A percentile compares a stretch with the other conserved stretches of the same genome.
Conservation (phyloP, 371 early-diverging fungal species). For the Mucor piriformis region DNA sequence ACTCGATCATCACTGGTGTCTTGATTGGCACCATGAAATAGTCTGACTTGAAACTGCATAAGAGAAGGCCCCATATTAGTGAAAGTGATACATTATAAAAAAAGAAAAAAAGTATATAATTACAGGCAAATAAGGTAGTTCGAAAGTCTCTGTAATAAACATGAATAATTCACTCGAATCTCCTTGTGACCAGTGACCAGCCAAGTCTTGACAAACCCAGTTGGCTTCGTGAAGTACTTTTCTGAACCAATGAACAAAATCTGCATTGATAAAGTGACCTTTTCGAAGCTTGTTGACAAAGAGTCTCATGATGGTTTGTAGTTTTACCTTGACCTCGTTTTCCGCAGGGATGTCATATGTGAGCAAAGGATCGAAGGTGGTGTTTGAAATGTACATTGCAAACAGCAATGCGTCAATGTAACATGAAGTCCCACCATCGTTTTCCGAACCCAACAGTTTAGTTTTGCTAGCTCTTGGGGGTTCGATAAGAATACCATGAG, state of each 20-base stretch:
- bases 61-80: no score
- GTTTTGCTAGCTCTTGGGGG: slow-evolving; percentile 1
- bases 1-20: slow-evolving; percentile 57
- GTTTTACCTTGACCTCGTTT: slow-evolving; percentile 22
- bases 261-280: slow-evolving; percentile 47
- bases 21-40: slow-evolving; percentile 60
- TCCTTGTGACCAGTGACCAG: slow-evolving; percentile 51
- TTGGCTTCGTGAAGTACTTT: slow-evolving; percentile 48
- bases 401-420: slow-evolving; percentile 61
- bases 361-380: slow-evolving; percentile 50
- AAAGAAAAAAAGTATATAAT: no score
- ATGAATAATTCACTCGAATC: slow-evolving; percentile 62
- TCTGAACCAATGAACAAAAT: slow-evolving; percentile 50
- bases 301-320: slow-evolving; percentile 55
- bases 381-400: slow-evolving; percentile 59
- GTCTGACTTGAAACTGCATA: slow-evolving; percentile 52
- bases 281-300: slow-evolving; percentile 61
- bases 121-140: slow-evolving; percentile 60
- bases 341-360: slow-evolving; percentile 21
- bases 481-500: slow-evolving; percentile 34
- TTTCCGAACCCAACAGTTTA: slow-evolving; percentile 44
- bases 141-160: slow-evolving; percentile 58
- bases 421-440: slow-evolving; percentile 56
- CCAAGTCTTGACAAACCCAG: slow-evolving; percentile 38
- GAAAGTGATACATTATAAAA: no score